Base-by-base conservation (phyloP, 1,284 basidiomycete genomes). In the Flammula alnicola region DNA sequence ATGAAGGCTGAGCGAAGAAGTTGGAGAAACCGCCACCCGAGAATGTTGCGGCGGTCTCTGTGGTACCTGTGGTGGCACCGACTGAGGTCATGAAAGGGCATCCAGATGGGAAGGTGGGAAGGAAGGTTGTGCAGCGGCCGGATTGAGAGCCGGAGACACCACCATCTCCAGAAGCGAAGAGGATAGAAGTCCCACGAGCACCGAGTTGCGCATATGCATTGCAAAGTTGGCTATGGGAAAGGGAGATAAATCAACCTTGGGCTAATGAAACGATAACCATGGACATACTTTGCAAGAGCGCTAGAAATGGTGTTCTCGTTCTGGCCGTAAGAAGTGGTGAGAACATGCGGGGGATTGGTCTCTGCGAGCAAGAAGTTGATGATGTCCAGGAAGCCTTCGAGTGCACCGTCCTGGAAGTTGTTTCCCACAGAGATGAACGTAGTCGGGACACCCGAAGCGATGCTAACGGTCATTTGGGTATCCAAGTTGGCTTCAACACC, bases 401-500 rank as follows among this genome's bases (percentile, higher is more conserved):
- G 45, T 26, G 50, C 61, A 22, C 57, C 61, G 31, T 68, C 61
- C 26, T 57, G 38, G 36, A 51, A 49, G 27, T 58, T 39, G 11
- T 61, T 44, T 0, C 65, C 63, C n/a, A 63, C 63, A 1, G 60
- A 61, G 25, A 65, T 59, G 44, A 66, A 67, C 3, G 49, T 36
- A 9, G 55, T 52, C 3, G 65, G 63, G 8, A 65, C 63, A 7
- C 46, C 49, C 0, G 64, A 64, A 9, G 65, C 63, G 10, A 72
- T 58, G 22, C 50, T 44, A 3, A 47, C 36, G 8, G 71, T 72
- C 56, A 71, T 73, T 49, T 73, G 70, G 23, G 59, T 68, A 54
- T 71, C 68, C 17, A 71, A 55, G 51, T 70, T 66, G n/a, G 56
- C 57, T 23, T 56, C 88, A 3, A 59, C 63, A 1, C 86, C 87